These are phyloP conservation scores for Claviceps maximensis DNA, from an alignment of 2,329 filamentous ascomycete genomes.

Conservation along the genomic window DNA sequence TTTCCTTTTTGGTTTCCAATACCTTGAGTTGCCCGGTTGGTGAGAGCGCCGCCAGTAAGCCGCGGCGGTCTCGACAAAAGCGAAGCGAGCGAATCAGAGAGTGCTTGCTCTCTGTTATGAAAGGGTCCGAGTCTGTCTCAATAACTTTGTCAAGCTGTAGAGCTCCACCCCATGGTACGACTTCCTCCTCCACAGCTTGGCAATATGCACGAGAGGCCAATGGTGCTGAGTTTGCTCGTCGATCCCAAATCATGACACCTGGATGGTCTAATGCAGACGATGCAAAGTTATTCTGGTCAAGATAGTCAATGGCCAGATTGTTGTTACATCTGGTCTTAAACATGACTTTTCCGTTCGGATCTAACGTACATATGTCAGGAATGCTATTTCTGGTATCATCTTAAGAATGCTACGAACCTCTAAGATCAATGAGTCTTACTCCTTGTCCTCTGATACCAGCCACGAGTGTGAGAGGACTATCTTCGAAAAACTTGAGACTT, in stretches of 20 bases:
- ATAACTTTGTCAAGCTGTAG: conserved; percentile 45
- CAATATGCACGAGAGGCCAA: conserved; percentile 41
- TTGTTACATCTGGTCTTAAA: conserved; percentile 56
- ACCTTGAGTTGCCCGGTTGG: conserved; percentile 51
- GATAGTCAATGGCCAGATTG: conserved; percentile 64
- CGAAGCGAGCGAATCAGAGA: conserved; percentile 49
- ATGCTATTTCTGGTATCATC: neutral
- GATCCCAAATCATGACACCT: conserved; percentile 66
- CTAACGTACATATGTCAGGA: conserved; percentile 19
- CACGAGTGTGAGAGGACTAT: conserved; percentile 61
- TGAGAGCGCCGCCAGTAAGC: conserved; percentile 48
- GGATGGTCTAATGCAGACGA: conserved; percentile 66
- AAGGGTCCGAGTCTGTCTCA: conserved; percentile 37
- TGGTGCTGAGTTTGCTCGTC: conserved; percentile 44
- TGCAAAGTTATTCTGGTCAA: conserved; percentile 73
- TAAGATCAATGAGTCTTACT: conserved; percentile 63
- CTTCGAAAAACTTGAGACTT: conserved; percentile 70
- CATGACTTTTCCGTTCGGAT: conserved; percentile 38
- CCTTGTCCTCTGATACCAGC: conserved; percentile 65
- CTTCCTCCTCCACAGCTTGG: conserved; percentile 46
- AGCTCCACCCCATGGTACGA: conserved; percentile 49
- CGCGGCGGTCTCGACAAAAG: conserved; percentile 49
- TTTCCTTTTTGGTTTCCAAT: conserved; percentile 44
- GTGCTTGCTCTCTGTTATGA: conserved; percentile 39
- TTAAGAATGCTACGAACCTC: conserved; percentile 39